Conservation (phyloP, 2,329 filamentous ascomycete species). For the Teratosphaeria nubilosa region DNA sequence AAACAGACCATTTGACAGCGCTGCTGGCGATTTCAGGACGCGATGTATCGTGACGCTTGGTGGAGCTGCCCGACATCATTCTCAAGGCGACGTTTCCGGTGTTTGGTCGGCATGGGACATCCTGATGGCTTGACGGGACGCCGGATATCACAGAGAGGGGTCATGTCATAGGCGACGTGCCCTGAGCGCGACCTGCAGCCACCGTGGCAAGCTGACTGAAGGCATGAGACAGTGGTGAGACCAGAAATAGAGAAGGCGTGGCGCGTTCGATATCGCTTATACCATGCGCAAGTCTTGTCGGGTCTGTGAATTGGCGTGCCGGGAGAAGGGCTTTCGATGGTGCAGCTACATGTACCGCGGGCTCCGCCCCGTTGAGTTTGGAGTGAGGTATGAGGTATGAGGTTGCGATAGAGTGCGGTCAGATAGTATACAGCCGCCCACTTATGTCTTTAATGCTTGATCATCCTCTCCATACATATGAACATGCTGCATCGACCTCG, state of each 20-base stretch:
- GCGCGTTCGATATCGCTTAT: background rate
- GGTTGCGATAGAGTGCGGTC: background rate
- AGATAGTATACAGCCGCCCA: background rate
- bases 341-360: background rate
- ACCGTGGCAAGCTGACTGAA: background rate
- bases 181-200: background rate
- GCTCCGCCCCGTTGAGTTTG: background rate
- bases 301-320: background rate
- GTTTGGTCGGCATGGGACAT: background rate
- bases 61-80: background rate
- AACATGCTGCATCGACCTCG: background rate
- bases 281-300: background rate
- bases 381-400: background rate
- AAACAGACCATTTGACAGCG: background rate
- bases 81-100: background rate
- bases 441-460: background rate
- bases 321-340: background rate
- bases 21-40: background rate
- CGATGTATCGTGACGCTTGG: background rate
- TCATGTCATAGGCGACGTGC: background rate
- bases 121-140: background rate
- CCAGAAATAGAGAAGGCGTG: background rate
- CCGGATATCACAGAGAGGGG: too few relatives aligned
- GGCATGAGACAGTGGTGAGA: background rate
- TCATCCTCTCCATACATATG: background rate